Evolutionary conservation across 164 flowering plant genomes (phyloP), one percentile per base, ranked within the genome.

Genomic region (Pachysandra terminalis): DNA sequence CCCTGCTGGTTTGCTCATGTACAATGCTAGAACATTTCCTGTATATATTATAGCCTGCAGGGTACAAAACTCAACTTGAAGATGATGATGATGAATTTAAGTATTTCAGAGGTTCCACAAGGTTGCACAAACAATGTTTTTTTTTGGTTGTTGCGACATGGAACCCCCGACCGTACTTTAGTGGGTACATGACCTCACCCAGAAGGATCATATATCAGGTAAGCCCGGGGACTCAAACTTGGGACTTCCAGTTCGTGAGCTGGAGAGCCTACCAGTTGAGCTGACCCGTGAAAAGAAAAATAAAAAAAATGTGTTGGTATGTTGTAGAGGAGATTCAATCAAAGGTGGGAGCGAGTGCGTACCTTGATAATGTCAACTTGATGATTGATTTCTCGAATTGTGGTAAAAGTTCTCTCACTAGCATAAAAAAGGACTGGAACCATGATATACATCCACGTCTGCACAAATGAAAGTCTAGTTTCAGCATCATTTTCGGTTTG

Each of bases 371-470:
- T 71, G 59, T 77, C 67, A 9, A 90, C 95, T 4, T 24, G 63
- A 64, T 82, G 72, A 19, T 76, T 81, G 48, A 49, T 75, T 45
- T 87, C 90, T 17, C 76, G 77, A 16, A 75, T 17, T 21, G 69
- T 24, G 9, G 77, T 71, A 22, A 79, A 28, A 9, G 82, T 52
- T 80, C 96, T 87, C 67, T 96, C 99, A n/a, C 67, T 63, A 2
- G 80, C 74, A 61, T 96, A 96, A 24, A 84, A 53, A 23, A 81
- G 35, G 23, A 93, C 63, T 14, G 99, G 99, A 37, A 85, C 27
- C 0, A 65, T 6, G 9, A 92, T 9, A 72, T 96, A 96, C 91
- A 96, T 96, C 99, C 98, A 96, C 78, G 99, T 90, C 99, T 96
- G 87, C 78, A 83, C 35, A 59, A 21, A 45, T 57, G 45, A 61